These are phyloP conservation scores for Sonneratia caseolaris DNA, from an alignment of 345 rosid species.

Conservation along the genomic window DNA sequence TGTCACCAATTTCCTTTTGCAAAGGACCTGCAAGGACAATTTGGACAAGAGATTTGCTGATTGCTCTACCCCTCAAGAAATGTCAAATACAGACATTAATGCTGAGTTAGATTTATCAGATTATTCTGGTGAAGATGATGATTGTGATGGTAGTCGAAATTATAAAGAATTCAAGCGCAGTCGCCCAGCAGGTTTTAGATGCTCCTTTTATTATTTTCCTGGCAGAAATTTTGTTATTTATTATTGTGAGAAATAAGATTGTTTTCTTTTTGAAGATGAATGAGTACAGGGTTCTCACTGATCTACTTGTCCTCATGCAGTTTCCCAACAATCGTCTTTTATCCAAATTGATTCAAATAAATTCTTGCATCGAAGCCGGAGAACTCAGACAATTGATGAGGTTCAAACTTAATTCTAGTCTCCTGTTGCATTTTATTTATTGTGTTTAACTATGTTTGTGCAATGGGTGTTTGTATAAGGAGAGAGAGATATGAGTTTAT, in stretches of 20 bases:
- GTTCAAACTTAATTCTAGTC: slow-evolving; percentile 24
- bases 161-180: slow-evolving; percentile 37
- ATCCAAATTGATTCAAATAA: slow-evolving; percentile 58
- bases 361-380: slow-evolving; percentile 79
- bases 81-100: slow-evolving; percentile 85
- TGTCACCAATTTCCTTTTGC: slow-evolving; percentile 2
- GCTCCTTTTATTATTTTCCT: background rate
- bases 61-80: slow-evolving; percentile 85
- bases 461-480: background rate
- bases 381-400: slow-evolving; percentile 92
- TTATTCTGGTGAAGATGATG: slow-evolving; percentile 64
- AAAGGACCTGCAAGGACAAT: slow-evolving; percentile 85
- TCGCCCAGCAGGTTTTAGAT: slow-evolving; percentile 37
- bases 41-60: slow-evolving; percentile 52
- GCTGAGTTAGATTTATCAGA: slow-evolving; percentile 85
- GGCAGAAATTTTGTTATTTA: slow-evolving; percentile 7
- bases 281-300: background rate
- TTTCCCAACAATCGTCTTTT: slow-evolving; percentile 47
- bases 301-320: slow-evolving; percentile 23
- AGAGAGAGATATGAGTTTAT: background rate
- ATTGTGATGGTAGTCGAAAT: slow-evolving; percentile 37
- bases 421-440: background rate
- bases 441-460: background rate
- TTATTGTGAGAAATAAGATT: slow-evolving; percentile 1
- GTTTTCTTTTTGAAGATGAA: slow-evolving; percentile 6